Base-by-base conservation (phyloP, 306 rosid genomes). In the Vigna unguiculata region DNA sequence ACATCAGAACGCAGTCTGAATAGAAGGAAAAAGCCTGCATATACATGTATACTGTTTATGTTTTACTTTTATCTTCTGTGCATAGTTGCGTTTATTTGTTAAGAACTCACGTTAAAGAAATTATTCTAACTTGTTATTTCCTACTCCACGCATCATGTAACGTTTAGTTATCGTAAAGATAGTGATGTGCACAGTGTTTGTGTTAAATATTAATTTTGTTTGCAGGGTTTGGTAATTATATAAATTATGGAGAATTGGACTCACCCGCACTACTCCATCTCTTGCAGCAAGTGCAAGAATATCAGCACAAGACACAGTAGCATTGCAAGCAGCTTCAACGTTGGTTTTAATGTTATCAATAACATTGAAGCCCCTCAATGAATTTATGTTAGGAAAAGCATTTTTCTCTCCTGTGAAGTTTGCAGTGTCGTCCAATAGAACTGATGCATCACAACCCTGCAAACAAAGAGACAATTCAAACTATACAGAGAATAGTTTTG, bases 221-320 rank as follows among this genome's bases (percentile, higher is more conserved):
- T 34, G 38, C 1, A 34, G 38, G 38, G 38, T 34, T 34, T 34
- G 0, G 38, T 34, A 34, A 34, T 7, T 34, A 34, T 1, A 34
- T 6, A 12, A 57, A 57, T 57, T 22, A 22, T 58, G 65, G 20
- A 58, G 5, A 22, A 19, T 19, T 67, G 47, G 47, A 47, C 81
- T 51, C 3, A 93, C 97, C 87, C 53, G 53, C 69, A 4, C 58
- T 2, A 92, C 78, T 38, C 96, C 93, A 55, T 95, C 98, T 67
- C 89, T 78, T 10, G 92, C 43, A 0, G 97, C 97, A 5, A 95
- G 91, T 9, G 97, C 97, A 19, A 95, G 84, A n/a, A 95, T 90
- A 75, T 95, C 99, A 0, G 97, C 97, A 75, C 99, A 95, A 6
- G 97, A 92, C 1, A 92, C 97, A 0, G 83, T 89, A 71, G 64